Evolutionary conservation across 1,139 yeast genomes (phyloP).

Genomic region (Blastobotrys persicus): DNA sequence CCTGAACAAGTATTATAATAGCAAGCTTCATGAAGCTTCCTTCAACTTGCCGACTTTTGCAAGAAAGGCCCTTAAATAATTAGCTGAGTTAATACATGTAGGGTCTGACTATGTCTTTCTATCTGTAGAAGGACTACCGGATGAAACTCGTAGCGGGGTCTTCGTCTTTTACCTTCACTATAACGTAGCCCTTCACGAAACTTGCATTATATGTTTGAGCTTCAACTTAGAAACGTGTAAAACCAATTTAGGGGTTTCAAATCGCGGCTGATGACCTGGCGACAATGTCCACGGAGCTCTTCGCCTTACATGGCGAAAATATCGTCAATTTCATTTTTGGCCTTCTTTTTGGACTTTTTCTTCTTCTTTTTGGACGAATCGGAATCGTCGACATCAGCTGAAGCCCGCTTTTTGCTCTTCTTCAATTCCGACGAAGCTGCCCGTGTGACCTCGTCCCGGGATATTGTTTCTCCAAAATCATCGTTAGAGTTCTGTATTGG

Average conservation of each 20-base stretch:
- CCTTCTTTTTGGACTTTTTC: constrained; percentile 9
- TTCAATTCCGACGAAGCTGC: background rate
- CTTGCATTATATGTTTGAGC: too few relatives aligned
- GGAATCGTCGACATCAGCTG: background rate
- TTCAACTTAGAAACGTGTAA: too few relatives aligned
- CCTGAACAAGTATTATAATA: constrained; percentile 75
- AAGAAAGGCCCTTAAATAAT: constrained; percentile 12
- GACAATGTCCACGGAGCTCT: too few relatives aligned
- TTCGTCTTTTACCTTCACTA: background rate
- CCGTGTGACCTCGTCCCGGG: background rate
- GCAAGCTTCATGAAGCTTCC: constrained; percentile 75
- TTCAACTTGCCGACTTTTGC: constrained; percentile 91
- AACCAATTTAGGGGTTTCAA: too few relatives aligned
- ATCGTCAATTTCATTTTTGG: constrained; percentile 15
- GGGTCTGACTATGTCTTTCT: too few relatives aligned
- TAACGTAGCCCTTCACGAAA: background rate
- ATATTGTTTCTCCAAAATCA: constrained; percentile 4
- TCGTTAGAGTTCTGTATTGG: too few relatives aligned
- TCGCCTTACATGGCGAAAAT: constrained; percentile 18
- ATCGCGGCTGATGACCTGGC: too few relatives aligned
- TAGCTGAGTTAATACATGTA: background rate
- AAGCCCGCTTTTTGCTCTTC: background rate
- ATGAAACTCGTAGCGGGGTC: background rate
- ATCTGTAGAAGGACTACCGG: background rate
- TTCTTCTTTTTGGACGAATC: constrained; percentile 11